phyloP scores from a whole-genome alignment of 2,329 filamentous ascomycete species.

The Penicillium sp. region DNA sequence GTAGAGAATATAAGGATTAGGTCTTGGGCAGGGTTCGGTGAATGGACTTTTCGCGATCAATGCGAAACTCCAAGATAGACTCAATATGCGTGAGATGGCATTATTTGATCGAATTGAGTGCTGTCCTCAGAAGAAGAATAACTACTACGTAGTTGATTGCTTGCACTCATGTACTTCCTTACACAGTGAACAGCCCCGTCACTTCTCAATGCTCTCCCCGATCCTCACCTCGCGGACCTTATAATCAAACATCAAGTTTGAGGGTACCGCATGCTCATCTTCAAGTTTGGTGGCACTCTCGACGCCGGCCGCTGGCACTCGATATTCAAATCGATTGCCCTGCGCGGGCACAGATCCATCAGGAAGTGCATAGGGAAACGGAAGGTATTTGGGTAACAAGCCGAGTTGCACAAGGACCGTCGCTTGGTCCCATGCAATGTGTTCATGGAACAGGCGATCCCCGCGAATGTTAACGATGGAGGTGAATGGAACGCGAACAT shows the following conservation, averaged over 20 bases:
- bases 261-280: slow-evolving; percentile 48
- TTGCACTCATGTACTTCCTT: background rate
- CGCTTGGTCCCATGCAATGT: slow-evolving; percentile 67
- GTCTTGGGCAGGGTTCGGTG: too few relatives aligned
- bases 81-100: too few relatives aligned
- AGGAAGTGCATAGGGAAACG: slow-evolving; percentile 56
- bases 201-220: background rate
- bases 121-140: too few relatives aligned
- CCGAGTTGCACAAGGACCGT: slow-evolving; percentile 60
- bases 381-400: slow-evolving; percentile 61
- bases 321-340: slow-evolving; percentile 54
- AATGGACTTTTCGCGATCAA: too few relatives aligned
- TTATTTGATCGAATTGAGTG: too few relatives aligned
- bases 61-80: too few relatives aligned
- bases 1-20: too few relatives aligned
- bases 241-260: slow-evolving; percentile 56
- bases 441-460: slow-evolving; percentile 65
- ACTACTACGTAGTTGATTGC: too few relatives aligned
- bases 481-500: slow-evolving; percentile 60
- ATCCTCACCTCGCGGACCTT: slow-evolving; percentile 29
- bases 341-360: slow-evolving; percentile 35
- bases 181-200: background rate
- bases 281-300: slow-evolving; percentile 53
- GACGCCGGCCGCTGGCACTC: slow-evolving; percentile 57
- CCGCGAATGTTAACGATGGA: slow-evolving; percentile 65